Evolutionary conservation across 176 grass and related monocot genomes (phyloP).

Genomic region (Juncus effusus): DNA sequence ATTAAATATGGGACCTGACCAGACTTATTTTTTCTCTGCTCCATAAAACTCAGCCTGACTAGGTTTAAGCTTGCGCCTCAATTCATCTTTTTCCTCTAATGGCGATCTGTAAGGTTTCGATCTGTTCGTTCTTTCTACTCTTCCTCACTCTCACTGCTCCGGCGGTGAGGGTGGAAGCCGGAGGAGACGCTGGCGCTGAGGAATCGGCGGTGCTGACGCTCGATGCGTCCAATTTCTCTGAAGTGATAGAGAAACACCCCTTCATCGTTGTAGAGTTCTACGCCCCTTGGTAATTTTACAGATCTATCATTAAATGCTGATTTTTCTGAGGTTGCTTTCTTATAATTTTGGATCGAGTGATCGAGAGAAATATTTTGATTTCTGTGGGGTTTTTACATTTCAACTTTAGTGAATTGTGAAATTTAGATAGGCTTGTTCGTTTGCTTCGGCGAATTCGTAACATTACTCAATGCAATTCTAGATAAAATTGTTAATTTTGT

Average conservation of each 20-base stretch:
- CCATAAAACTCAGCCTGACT: slow-evolving; percentile 1
- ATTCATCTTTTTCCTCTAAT: slow-evolving; percentile 28
- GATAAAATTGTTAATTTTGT: too few relatives aligned
- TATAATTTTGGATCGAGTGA: background rate
- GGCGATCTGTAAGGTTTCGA: slow-evolving; percentile 51
- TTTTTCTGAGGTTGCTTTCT: background rate
- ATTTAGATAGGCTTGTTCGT: too few relatives aligned
- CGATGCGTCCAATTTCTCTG: slow-evolving; percentile 56
- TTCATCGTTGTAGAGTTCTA: slow-evolving; percentile 98
- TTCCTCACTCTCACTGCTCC: slow-evolving; percentile 27
- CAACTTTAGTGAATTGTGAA: too few relatives aligned
- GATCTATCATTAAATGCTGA: slow-evolving; percentile 11
- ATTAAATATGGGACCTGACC: slow-evolving; percentile 14
- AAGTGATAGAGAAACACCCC: slow-evolving; percentile 69
- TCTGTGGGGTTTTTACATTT: background rate
- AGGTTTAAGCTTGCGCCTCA: slow-evolving; percentile 17
- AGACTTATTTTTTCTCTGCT: slow-evolving; percentile 1
- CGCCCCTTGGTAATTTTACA: slow-evolving; percentile 72
- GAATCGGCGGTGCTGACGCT: slow-evolving; percentile 72
- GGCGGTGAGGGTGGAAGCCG: slow-evolving; percentile 14
- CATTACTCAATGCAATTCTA: too few relatives aligned
- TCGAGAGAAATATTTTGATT: background rate
- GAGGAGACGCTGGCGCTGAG: slow-evolving; percentile 4
- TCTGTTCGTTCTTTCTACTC: slow-evolving; percentile 26
- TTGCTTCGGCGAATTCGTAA: too few relatives aligned